Evolutionary conservation across 768 basidiomycete species (phyloP), one percentile per base, ranked within the genome.

Genomic region (Suillus bovinus): DNA sequence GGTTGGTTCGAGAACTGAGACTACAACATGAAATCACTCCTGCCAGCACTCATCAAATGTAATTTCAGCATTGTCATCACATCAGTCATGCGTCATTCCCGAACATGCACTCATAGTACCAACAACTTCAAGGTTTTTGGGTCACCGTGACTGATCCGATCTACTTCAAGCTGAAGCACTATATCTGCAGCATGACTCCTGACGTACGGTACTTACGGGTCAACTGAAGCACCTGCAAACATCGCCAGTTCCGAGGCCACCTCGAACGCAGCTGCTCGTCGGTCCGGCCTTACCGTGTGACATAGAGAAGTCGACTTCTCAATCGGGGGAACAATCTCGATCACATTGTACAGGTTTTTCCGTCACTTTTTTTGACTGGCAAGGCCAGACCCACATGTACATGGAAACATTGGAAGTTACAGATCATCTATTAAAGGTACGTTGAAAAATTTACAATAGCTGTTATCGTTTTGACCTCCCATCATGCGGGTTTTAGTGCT

Each of bases 401-500:
- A 16, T 53, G 33, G 6, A 34, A 34, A 34, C 33, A 10, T 10
- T 34, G 33, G 33, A 2, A 53, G n/a, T 7, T 53, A 8, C 22
- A 22, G 34, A 34, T 34, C n/a, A 16, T 22, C 16, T 31, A 49
- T 58, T 58, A 42, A 61, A 34, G n/a, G 27, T 10, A 17, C 33
- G 2, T 27, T n/a, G 24, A 57, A 24, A 42, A 61, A 50, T 41
- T 20, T 31, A 36, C 11, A 33, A 7, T 29, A 44, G 2, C 39
- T 31, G 24, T n/a, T 58, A 47, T 46, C 27, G 24, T 44, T 27
- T 57, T 55, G 24, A 41, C 36, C 36, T 47, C 20, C 36, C 60
- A 13, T 31, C 24, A 64, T 66, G 66, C 63, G 49, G 6, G 10
- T 58, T 27, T 36, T 58, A 27, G 42, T 64, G 29, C 22, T 66